phyloP scores from a whole-genome alignment of 1,284 basidiomycete species.

The Ustilago xerochloae region DNA sequence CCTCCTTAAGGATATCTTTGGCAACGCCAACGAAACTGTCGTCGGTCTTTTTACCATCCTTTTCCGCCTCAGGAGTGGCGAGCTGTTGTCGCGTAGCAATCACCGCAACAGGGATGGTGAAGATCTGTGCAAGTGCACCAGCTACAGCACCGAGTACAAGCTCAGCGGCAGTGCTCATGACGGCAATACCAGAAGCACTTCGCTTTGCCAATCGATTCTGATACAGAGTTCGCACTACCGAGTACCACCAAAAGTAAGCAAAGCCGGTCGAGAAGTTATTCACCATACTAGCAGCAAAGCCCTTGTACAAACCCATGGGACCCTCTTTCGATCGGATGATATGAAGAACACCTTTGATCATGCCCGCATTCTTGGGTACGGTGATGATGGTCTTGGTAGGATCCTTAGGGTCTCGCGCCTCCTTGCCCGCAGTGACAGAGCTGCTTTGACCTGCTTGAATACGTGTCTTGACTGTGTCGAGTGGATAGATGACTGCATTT shows the following conservation, averaged over 20 bases:
- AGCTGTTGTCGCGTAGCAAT: constrained; percentile 95
- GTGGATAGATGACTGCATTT: constrained; percentile 82
- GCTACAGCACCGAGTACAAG: constrained; percentile 89
- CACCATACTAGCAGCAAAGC: constrained; percentile 97
- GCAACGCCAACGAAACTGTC: constrained; percentile 79
- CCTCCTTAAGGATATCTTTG: constrained; percentile 88
- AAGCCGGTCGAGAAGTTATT: constrained; percentile 97
- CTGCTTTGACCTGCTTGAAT: constrained; percentile 76
- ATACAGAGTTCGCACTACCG: constrained; percentile 85
- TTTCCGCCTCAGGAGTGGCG: constrained; percentile 35
- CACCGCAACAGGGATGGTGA: constrained; percentile 97
- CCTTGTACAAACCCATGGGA: constrained; percentile 82
- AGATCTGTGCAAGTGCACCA: constrained; percentile 93
- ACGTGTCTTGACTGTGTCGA: constrained; percentile 95
- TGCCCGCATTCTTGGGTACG: constrained; percentile 55
- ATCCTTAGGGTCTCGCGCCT: constrained; percentile 73
- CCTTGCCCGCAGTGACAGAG: constrained; percentile 70
- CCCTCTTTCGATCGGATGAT: constrained; percentile 63
- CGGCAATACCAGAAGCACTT: constrained; percentile 35
- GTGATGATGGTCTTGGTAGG: constrained; percentile 70
- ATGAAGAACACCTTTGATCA: constrained; percentile 62
- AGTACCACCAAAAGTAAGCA: constrained; percentile 99
- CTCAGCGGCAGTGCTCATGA: constrained; percentile 62
- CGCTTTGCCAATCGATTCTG: constrained; percentile 52
- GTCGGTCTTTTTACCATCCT: constrained; percentile 68